Evolutionary conservation across 495 filamentous ascomycete genomes (phyloP).

Genomic region (Lentithecium fluviatile): DNA sequence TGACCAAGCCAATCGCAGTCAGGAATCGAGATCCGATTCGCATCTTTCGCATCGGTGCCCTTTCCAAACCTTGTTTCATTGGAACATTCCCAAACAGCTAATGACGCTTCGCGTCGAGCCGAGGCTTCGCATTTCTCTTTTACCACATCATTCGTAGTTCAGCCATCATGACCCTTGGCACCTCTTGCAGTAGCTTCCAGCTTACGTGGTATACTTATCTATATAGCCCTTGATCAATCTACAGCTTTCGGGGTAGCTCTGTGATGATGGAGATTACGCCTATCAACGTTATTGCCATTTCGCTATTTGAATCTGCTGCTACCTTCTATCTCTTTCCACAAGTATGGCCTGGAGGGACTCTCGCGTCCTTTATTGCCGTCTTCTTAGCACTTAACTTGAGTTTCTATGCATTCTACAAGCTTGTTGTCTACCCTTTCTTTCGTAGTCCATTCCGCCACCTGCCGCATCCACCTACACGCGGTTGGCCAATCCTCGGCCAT

Average conservation of each 20-base stretch:
- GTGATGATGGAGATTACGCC: slow-evolving; percentile 8
- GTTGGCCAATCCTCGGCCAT: slow-evolving; percentile 32
- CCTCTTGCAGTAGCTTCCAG: background rate
- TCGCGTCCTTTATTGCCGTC: slow-evolving; percentile 14
- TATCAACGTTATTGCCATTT: slow-evolving; percentile 9
- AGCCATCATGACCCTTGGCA: no score
- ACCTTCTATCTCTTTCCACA: slow-evolving; percentile 14
- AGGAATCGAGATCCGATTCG: no score
- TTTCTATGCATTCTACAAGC: slow-evolving; percentile 3
- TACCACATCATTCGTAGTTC: no score
- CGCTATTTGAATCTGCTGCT: slow-evolving; percentile 15
- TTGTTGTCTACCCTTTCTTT: slow-evolving; percentile 33
- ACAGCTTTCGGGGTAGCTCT: no score
- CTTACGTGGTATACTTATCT: no score
- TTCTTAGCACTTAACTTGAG: slow-evolving; percentile 15
- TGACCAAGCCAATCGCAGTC: no score
- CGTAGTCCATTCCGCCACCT: slow-evolving; percentile 35
- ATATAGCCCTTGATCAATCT: no score
- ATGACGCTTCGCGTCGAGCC: no score
- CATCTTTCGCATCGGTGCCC: no score
- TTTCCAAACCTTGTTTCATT: no score
- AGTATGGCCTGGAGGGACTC: background rate
- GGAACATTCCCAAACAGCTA: no score
- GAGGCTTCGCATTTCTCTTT: no score
- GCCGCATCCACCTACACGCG: slow-evolving; percentile 16